A percentile compares a stretch with the other conserved stretches of the same genome.
Evolutionary conservation across 1,284 basidiomycete species (phyloP).

Genomic region (Hemileia vastatrix): DNA sequence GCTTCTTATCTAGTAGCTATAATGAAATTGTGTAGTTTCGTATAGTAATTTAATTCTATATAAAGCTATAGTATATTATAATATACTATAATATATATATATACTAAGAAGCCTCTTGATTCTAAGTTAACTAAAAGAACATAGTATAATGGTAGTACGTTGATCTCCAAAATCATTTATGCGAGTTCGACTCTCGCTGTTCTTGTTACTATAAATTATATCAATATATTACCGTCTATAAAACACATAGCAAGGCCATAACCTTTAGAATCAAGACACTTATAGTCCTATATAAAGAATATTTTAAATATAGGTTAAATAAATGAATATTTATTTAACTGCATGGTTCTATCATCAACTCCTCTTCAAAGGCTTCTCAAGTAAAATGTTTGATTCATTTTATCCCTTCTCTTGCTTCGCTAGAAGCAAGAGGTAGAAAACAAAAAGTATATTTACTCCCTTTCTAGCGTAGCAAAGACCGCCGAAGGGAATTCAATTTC

Average conservation of each 20-base stretch:
- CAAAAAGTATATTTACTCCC: too few species aligned
- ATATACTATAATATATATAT: conserved; percentile 34
- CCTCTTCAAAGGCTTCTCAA: too few species aligned
- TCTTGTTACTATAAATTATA: background rate
- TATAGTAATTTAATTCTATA: conserved; percentile 45
- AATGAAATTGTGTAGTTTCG: conserved; percentile 42
- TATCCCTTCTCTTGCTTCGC: too few species aligned
- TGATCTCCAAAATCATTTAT: conserved; percentile 22
- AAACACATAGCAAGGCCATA: conserved; percentile 23
- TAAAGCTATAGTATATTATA: conserved; percentile 39
- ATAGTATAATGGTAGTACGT: conserved; percentile 22
- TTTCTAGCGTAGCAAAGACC: too few species aligned
- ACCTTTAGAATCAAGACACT: conserved; percentile 18
- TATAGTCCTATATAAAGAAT: conserved; percentile 16
- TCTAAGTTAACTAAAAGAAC: conserved; percentile 22
- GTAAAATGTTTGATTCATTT: too few species aligned
- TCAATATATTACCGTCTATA: background rate
- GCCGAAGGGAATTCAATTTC: too few species aligned
- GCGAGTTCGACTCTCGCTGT: conserved; percentile 16
- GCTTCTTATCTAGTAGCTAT: conserved; percentile 43
- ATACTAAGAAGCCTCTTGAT: conserved; percentile 21
- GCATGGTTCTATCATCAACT: too few species aligned
- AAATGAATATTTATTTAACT: conserved; percentile 4
- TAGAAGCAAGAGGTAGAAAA: too few species aligned
- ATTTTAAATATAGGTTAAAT: conserved; percentile 13